Conservation (phyloP, 306 rosid genomes). For the Cotoneaster glaucophyllus region DNA sequence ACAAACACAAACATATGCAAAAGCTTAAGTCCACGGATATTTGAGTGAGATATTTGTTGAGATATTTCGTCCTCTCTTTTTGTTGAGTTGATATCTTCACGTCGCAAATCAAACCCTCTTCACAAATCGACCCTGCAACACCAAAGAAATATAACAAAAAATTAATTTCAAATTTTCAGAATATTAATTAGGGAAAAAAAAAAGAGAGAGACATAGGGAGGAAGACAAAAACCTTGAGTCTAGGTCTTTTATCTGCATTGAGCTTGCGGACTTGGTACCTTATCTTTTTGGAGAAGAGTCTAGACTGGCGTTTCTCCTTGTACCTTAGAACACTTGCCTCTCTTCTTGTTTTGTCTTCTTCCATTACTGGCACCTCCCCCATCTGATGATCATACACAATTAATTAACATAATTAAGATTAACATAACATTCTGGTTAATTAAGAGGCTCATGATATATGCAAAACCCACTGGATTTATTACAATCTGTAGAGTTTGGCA, state of each 20-base stretch:
- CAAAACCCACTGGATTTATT: not conserved
- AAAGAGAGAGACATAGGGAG: not conserved
- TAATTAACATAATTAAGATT: not conserved
- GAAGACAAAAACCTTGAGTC: constrained; percentile 52
- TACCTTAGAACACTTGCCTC: constrained; percentile 78
- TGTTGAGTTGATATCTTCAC: constrained; percentile 10
- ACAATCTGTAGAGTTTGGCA: not conserved
- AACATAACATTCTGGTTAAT: not conserved
- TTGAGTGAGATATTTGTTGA: constrained; percentile 32
- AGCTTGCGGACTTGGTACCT: constrained; percentile 84
- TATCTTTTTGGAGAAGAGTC: constrained; percentile 89
- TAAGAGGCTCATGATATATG: not conserved
- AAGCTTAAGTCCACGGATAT: constrained; percentile 5
- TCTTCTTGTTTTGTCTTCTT: constrained; percentile 61
- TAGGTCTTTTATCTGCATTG: constrained; percentile 86
- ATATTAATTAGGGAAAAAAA: constrained; percentile 6
- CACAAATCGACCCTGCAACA: constrained; percentile 81
- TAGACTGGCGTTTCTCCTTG: constrained; percentile 70
- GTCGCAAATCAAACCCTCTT: constrained; percentile 35
- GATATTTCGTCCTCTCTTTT: constrained; percentile 33
- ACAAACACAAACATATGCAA: not conserved
- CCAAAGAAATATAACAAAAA: not conserved
- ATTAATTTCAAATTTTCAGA: not conserved
- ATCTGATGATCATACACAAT: constrained; percentile 29
- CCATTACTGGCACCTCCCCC: constrained; percentile 76